Evolutionary conservation across 75 land plant species (phyloP).

Genomic region (Picea glauca): DNA sequence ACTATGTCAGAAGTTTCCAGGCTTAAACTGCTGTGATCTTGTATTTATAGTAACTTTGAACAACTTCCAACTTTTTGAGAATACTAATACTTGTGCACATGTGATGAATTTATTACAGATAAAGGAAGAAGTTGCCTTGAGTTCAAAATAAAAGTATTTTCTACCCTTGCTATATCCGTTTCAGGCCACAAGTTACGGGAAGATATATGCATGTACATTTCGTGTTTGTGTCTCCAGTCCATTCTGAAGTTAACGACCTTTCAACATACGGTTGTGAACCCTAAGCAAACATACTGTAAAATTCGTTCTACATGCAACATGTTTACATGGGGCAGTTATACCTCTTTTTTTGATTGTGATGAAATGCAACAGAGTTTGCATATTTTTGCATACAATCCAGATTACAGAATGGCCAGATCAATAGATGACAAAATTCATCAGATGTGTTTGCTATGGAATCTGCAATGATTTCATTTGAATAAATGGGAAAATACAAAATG

Average conservation of each 20-base stretch:
- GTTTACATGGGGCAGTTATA: no score
- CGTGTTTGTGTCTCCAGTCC: neutral
- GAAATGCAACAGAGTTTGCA: no score
- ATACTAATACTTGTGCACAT: neutral
- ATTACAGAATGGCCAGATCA: no score
- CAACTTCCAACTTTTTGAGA: neutral
- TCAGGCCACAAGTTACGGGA: neutral
- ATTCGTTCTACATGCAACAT: no score
- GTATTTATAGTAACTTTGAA: neutral
- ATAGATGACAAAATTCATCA: no score
- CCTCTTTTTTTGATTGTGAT: no score
- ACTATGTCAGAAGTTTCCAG: neutral
- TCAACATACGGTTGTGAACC: neutral
- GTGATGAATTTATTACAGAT: neutral
- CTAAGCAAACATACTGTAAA: no score
- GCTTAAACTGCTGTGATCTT: neutral
- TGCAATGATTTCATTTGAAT: no score
- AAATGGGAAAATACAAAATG: no score
- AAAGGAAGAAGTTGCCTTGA: neutral
- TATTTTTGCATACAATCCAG: no score
- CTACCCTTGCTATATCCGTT: neutral
- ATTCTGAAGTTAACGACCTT: neutral
- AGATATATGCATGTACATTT: neutral
- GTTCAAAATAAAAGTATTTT: neutral
- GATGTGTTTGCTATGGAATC: no score